These are phyloP conservation scores for Arthrinium puccinioides DNA, from an alignment of 2,329 filamentous ascomycete species.

Conservation along the genomic window DNA sequence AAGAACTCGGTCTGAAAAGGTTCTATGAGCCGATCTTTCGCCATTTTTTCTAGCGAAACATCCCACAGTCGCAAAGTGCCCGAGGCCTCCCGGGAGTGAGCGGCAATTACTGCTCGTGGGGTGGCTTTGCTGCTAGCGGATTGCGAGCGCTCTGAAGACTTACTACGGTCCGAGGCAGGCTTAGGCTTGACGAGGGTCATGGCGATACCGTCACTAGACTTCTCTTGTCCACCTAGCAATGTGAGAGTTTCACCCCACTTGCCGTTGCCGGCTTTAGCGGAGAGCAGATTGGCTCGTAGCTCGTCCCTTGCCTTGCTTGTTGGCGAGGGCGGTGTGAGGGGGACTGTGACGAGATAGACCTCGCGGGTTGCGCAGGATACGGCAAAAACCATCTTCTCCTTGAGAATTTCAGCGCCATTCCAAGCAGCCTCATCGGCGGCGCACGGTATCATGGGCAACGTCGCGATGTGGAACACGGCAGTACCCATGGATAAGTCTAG, in stretches of 20 bases:
- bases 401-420: conserved; percentile 40
- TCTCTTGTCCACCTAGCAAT: conserved; percentile 45
- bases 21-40: conserved; percentile 27
- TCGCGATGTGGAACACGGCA: conserved; percentile 47
- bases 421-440: conserved; percentile 40
- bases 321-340: conserved; percentile 54
- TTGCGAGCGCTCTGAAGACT: conserved; percentile 29
- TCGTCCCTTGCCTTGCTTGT: conserved; percentile 50
- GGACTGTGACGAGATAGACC: conserved; percentile 50
- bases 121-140: conserved; percentile 16
- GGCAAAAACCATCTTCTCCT: conserved; percentile 53
- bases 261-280: conserved; percentile 49
- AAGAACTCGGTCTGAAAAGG: conserved; percentile 57
- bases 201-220: conserved; percentile 46
- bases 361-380: conserved; percentile 52
- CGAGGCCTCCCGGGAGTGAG: conserved; percentile 51
- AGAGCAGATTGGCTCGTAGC: conserved; percentile 41
- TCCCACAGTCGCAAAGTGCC: conserved; percentile 54
- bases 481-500: conserved; percentile 54
- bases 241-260: conserved; percentile 57
- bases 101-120: conserved; percentile 47
- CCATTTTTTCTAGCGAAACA: conserved; percentile 38
- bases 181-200: conserved; percentile 43
- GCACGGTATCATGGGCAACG: conserved; percentile 44
- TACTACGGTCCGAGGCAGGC: conserved; percentile 21